These are phyloP conservation scores for Solanum lycopersicoides DNA, from an alignment of 257 asterid species.

Conservation along the genomic window DNA sequence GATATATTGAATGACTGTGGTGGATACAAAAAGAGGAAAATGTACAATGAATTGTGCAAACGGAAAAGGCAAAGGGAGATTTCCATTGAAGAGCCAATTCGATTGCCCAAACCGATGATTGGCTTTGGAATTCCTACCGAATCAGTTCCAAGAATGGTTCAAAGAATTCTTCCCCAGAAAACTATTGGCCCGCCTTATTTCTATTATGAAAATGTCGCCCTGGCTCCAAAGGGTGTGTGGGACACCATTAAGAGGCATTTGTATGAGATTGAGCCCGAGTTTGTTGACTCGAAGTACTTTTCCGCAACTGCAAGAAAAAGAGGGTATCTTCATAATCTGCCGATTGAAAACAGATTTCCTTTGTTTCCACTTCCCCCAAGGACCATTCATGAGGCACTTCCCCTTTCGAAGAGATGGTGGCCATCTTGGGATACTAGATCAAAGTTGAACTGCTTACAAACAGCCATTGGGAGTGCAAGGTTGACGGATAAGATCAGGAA, in stretches of 20 bases:
- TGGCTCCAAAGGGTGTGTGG: conserved; percentile 42
- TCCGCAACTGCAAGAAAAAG: conserved; percentile 36
- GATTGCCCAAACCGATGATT: conserved; percentile 31
- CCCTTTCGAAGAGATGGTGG: conserved; percentile 38
- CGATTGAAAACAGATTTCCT: conserved; percentile 20
- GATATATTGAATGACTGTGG: conserved; percentile 4
- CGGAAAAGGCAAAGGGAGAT: conserved; percentile 12
- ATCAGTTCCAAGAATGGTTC: neutral
- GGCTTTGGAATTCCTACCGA: conserved; percentile 32
- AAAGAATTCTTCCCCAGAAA: conserved; percentile 22
- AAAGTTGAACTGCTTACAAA: conserved; percentile 35
- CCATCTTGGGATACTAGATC: conserved; percentile 34
- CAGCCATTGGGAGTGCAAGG: conserved; percentile 32
- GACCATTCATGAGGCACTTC: conserved; percentile 35
- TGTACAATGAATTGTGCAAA: neutral
- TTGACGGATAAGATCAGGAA: conserved; percentile 28
- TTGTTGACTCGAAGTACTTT: conserved; percentile 34
- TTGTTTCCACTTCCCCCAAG: conserved; percentile 28
- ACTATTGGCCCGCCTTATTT: conserved; percentile 30
- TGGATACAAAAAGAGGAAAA: conserved; percentile 12
- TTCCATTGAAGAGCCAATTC: conserved; percentile 12
- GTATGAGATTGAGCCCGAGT: conserved; percentile 27
- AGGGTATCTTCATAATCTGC: conserved; percentile 37
- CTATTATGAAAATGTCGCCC: conserved; percentile 41
- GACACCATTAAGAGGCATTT: conserved; percentile 4